phyloP scores from a whole-genome alignment of 1,139 yeast genomes.

The Meyerozyma carpophila region DNA sequence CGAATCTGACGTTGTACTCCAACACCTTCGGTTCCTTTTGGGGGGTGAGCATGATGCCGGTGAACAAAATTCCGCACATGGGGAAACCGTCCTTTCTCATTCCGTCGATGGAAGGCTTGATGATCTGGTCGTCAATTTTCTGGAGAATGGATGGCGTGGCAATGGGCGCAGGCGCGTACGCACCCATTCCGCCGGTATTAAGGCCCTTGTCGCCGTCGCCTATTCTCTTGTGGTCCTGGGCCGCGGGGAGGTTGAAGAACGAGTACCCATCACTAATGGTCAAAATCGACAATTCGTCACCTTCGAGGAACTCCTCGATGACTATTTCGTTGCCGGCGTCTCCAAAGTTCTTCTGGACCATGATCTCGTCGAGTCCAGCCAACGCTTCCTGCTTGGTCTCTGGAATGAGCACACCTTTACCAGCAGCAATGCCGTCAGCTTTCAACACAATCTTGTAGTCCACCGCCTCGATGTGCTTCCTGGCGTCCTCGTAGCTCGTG shows the following conservation, averaged over 20 bases:
- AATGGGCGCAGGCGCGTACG: constrained; percentile 96
- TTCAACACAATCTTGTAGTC: constrained; percentile 84
- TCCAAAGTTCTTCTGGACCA: constrained; percentile 89
- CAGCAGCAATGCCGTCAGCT: constrained; percentile 98
- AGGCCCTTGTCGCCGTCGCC: constrained; percentile 92
- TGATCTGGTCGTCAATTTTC: constrained; percentile 64
- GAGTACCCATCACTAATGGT: constrained; percentile 95
- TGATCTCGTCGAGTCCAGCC: constrained; percentile 77
- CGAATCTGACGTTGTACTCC: constrained; percentile 96
- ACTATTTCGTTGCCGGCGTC: constrained; percentile 95
- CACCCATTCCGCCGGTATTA: constrained; percentile 99
- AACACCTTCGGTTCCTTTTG: constrained; percentile 83
- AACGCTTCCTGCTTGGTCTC: constrained; percentile 77
- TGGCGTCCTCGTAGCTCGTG: constrained; percentile 69
- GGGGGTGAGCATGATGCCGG: constrained; percentile 90
- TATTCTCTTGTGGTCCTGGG: constrained; percentile 96
- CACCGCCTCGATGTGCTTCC: constrained; percentile 56
- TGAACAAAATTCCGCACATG: constrained; percentile 91
- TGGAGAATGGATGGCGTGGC: constrained; percentile 66
- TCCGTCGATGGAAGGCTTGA: constrained; percentile 92
- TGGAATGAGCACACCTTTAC: constrained; percentile 97
- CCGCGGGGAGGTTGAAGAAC: constrained; percentile 86
- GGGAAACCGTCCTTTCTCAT: constrained; percentile 96
- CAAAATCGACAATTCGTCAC: constrained; percentile 91
- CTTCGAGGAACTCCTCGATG: constrained; percentile 92